Percentiles rank a stretch among this genome's conserved stretches.
phyloP scores from a whole-genome alignment of 1,139 yeast species.

The Eremothecium gossypii region DNA sequence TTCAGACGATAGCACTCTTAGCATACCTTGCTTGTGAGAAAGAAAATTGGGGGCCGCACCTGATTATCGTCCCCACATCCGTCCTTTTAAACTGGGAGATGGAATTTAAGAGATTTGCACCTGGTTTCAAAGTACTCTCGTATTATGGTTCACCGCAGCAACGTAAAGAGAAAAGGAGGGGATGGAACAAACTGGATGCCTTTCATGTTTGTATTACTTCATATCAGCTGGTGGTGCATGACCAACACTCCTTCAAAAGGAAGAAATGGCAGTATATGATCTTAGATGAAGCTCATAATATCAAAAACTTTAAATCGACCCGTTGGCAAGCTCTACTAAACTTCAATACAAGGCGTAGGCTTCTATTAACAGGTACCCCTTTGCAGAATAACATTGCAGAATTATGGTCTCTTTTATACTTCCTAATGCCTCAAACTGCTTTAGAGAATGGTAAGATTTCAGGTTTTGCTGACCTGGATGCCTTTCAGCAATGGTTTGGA shows the following conservation, averaged over 20 bases:
- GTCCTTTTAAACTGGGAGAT: constrained; percentile 99
- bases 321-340: constrained; percentile 95
- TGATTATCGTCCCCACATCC: constrained; percentile 94
- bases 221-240: constrained; percentile 92
- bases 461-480: constrained; percentile 92
- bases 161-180: constrained; percentile 88
- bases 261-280: constrained; percentile 95
- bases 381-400: constrained; percentile 87
- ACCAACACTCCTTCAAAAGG: constrained; percentile 86
- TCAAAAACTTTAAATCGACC: constrained; percentile 90
- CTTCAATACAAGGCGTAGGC: constrained; percentile 82
- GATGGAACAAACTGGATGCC: constrained; percentile 95
- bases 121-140: constrained; percentile 91
- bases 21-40: constrained; percentile 89
- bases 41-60: constrained; percentile 95
- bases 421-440: constrained; percentile 85
- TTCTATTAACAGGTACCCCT: constrained; percentile 91
- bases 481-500: constrained; percentile 98
- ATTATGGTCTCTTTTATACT: constrained; percentile 86
- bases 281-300: constrained; percentile 96
- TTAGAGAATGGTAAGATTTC: constrained; percentile 45
- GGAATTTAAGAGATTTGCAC: constrained; percentile 98
- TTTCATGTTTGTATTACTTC: constrained; percentile 97
- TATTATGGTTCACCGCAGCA: constrained; percentile 98
- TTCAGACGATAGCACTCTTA: constrained; percentile 84